These are phyloP conservation scores for Claviceps pusilla DNA, from an alignment of 2,329 filamentous ascomycete species.

Conservation along the genomic window DNA sequence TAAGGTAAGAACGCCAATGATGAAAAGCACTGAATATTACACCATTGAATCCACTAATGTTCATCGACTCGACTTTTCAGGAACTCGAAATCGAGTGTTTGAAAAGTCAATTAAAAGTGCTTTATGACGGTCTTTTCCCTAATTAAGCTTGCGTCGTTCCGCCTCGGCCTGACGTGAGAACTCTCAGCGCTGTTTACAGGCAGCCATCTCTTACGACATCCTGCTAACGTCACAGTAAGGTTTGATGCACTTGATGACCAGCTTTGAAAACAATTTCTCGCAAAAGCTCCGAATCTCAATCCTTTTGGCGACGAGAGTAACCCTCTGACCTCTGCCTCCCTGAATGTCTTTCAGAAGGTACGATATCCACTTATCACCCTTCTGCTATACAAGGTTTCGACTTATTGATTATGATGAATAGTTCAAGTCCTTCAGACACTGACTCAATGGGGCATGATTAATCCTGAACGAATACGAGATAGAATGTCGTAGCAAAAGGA, in stretches of 20 bases:
- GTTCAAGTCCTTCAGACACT: slow-evolving; percentile 73
- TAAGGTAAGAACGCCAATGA: slow-evolving; percentile 44
- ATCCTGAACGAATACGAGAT: slow-evolving; percentile 74
- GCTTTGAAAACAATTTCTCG: slow-evolving; percentile 70
- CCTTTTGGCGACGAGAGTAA: slow-evolving; percentile 70
- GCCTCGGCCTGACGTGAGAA: slow-evolving; percentile 77
- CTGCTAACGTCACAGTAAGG: slow-evolving; percentile 30
- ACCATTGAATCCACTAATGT: neutral
- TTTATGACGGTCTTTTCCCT: slow-evolving; percentile 73
- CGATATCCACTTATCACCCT: slow-evolving; percentile 3
- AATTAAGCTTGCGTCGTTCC: slow-evolving; percentile 85
- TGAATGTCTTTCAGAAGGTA: slow-evolving; percentile 71
- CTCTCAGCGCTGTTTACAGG: neutral
- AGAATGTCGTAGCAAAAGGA: slow-evolving; percentile 74
- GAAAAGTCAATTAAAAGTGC: slow-evolving; percentile 57
- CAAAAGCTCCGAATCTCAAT: slow-evolving; percentile 66
- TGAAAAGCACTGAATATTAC: neutral
- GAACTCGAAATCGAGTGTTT: slow-evolving; percentile 81
- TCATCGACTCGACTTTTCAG: slow-evolving; percentile 29
- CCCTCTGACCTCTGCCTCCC: slow-evolving; percentile 59
- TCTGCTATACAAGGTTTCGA: neutral
- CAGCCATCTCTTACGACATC: slow-evolving; percentile 3
- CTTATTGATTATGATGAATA: slow-evolving; percentile 13
- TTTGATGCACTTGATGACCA: slow-evolving; percentile 87
- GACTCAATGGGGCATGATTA: slow-evolving; percentile 75